phyloP scores from a whole-genome alignment of 805 yeast species.

The Wickerhamiella azymoides region DNA sequence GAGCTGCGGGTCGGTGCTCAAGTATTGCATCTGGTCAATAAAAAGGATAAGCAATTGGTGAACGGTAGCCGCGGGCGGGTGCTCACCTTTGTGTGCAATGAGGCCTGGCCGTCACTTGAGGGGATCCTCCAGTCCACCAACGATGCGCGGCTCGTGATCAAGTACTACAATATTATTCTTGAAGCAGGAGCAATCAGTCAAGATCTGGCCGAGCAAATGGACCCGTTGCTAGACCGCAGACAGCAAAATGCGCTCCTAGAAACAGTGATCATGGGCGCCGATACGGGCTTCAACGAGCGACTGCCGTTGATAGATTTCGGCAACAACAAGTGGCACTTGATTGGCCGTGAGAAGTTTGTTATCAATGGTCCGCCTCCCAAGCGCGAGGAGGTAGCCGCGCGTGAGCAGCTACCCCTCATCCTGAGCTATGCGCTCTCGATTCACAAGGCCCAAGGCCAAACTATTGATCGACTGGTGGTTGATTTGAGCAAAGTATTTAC shows the following conservation, averaged over 20 bases:
- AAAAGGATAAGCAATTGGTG: slow-evolving; percentile 46
- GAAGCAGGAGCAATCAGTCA: not conserved
- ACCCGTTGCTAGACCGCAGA: not conserved
- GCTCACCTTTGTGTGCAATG: slow-evolving; percentile 31
- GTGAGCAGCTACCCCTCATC: slow-evolving; percentile 71
- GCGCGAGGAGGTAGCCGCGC: slow-evolving; percentile 37
- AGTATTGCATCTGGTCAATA: slow-evolving; percentile 75
- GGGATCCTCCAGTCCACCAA: not conserved
- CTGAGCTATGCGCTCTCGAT: slow-evolving; percentile 92
- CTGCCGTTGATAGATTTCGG: slow-evolving; percentile 18
- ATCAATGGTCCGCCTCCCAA: slow-evolving; percentile 10
- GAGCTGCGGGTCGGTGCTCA: slow-evolving; percentile 74
- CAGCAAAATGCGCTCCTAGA: not conserved
- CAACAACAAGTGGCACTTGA: slow-evolving; percentile 8
- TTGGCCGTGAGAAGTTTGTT: slow-evolving; percentile 13
- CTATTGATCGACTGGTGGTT: slow-evolving; percentile 59
- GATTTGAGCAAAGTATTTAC: slow-evolving; percentile 70
- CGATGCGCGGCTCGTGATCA: not conserved
- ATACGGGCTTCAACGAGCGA: not conserved
- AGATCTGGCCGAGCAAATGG: not conserved
- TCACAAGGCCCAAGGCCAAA: slow-evolving; percentile 93
- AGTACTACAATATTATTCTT: not conserved
- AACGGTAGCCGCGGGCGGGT: slow-evolving; percentile 84
- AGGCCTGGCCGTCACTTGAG: slow-evolving; percentile 11
- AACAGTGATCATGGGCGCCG: not conserved